Evolutionary conservation across 371 early-diverging fungal genomes (phyloP).

Genomic region (Chytridium lagenaria): DNA sequence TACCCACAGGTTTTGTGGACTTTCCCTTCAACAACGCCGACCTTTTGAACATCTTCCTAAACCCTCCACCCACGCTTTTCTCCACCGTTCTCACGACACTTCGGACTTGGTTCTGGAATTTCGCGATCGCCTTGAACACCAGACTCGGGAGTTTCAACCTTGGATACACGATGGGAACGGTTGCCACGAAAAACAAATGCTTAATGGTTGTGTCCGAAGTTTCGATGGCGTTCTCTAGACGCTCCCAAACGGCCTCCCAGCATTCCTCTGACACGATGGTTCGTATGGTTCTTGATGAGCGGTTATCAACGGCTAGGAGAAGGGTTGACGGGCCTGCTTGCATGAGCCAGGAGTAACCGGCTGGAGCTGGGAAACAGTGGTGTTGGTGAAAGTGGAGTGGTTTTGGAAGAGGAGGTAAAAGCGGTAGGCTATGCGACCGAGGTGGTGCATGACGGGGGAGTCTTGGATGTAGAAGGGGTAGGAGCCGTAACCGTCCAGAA

Average conservation of each 20-base stretch:
- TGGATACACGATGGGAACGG: constrained; percentile 81
- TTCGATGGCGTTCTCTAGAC: constrained; percentile 30
- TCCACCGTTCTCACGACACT: constrained; percentile 20
- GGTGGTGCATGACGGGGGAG: constrained; percentile 63
- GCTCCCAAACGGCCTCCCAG: constrained; percentile 54
- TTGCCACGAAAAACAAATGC: constrained; percentile 73
- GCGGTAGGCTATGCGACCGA: constrained; percentile 70
- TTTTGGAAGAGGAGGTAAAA: constrained; percentile 87
- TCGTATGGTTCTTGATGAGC: constrained; percentile 74
- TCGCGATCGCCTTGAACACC: constrained; percentile 27
- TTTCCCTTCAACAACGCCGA: background rate
- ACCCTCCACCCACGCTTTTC: background rate
- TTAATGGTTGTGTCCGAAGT: constrained; percentile 44
- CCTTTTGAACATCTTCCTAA: background rate
- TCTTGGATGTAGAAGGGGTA: constrained; percentile 80
- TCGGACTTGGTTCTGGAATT: constrained; percentile 20
- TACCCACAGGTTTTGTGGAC: background rate
- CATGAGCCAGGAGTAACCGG: constrained; percentile 51
- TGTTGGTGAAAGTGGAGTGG: constrained; percentile 70
- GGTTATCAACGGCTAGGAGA: constrained; percentile 73
- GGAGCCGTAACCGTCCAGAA: constrained; percentile 62
- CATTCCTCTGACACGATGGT: constrained; percentile 66
- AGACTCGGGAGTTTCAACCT: constrained; percentile 70
- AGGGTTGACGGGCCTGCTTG: constrained; percentile 72
- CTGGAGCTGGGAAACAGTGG: constrained; percentile 56